Evolutionary conservation across 306 rosid genomes (phyloP), one percentile per base, ranked within the genome.

Genomic region (Medicago ruthenica): DNA sequence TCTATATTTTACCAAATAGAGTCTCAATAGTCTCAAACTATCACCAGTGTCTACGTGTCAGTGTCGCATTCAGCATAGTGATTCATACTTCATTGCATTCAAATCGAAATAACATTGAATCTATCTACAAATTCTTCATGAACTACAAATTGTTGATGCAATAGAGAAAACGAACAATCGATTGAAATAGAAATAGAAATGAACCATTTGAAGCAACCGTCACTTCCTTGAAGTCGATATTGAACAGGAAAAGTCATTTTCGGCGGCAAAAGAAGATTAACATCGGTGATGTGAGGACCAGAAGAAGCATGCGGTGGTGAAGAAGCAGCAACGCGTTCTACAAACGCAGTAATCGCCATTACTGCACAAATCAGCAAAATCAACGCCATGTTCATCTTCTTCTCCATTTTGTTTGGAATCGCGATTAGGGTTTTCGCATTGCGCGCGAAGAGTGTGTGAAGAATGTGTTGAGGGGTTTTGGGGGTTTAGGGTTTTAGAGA

Each of bases 231-330:
- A 59, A 95, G 92, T 84, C 93, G 75, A 62, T 92, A 89, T 76
- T 90, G 96, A 18, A 95, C 98, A 7, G 96, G 95, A 63, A 82
- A 73, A 7, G 97, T 87, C 92, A 92, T 87, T 76, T 81, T 92
- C 14, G 98, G 97, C 2, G 98, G 97, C 77, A 94, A 80, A 0
- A 94, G 89, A 34, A 94, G 66, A 59, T 94, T 94, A 58, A 90
- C 95, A 59, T 92, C 96, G 2, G 97, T 87, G 75, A 95, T 90
- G 89, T 95, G 98, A 7, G 97, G 98, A 2, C 98, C 97, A 34
- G 81, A 64, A 64, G 78, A 68, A 20, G 96, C 72, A 79, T 83
- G 85, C 21, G 76, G 50, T 64, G 91, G 47, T 61, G 73, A 68
- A 15, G 73, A 68, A 15, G 73, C 12, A 21, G 79, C 71, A 76